These are phyloP conservation scores for Isabelozyma rhagii DNA, from an alignment of 805 yeast species.

Conservation along the genomic window DNA sequence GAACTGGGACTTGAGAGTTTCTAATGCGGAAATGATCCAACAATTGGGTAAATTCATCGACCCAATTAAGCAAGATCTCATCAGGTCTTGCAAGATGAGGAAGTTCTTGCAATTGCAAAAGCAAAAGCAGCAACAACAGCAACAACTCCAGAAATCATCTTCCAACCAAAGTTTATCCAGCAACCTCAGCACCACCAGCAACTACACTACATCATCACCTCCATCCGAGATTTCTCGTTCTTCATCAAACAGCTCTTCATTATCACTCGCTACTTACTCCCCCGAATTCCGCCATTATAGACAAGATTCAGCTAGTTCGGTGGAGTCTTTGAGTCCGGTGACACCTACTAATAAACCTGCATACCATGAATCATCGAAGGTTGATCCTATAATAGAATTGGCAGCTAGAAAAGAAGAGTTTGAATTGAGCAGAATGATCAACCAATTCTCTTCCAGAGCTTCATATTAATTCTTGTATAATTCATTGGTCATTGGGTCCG, in stretches of 20 bases:
- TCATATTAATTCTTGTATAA: not conserved
- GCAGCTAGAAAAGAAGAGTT: conserved; percentile 34
- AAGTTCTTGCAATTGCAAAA: conserved; percentile 24
- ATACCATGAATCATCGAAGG: conserved; percentile 4
- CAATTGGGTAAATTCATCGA: conserved; percentile 46
- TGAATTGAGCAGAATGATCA: conserved; percentile 26
- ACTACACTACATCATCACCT: not conserved
- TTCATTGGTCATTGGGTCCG: not conserved
- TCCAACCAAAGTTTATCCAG: not conserved
- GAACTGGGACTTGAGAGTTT: conserved; percentile 64
- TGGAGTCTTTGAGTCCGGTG: conserved; percentile 1
- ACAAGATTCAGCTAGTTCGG: conserved; percentile 1
- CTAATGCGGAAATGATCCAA: conserved; percentile 40
- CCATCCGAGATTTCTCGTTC: conserved; percentile 9
- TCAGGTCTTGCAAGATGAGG: conserved; percentile 31
- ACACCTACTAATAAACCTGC: not conserved
- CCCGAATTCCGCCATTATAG: conserved; percentile 1
- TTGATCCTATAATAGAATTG: conserved; percentile 34
- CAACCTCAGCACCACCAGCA: not conserved
- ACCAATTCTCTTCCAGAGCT: conserved; percentile 6
- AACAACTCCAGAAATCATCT: conserved; percentile 6
- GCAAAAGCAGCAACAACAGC: conserved; percentile 9
- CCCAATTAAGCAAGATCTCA: conserved; percentile 46
- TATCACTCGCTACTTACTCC: conserved; percentile 9
- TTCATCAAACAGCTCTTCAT: conserved; percentile 12